Evolutionary conservation across 169 alveolate species (phyloP), one percentile per base, ranked within the genome.

Genomic region (Eimeria nieschulzi): DNA sequence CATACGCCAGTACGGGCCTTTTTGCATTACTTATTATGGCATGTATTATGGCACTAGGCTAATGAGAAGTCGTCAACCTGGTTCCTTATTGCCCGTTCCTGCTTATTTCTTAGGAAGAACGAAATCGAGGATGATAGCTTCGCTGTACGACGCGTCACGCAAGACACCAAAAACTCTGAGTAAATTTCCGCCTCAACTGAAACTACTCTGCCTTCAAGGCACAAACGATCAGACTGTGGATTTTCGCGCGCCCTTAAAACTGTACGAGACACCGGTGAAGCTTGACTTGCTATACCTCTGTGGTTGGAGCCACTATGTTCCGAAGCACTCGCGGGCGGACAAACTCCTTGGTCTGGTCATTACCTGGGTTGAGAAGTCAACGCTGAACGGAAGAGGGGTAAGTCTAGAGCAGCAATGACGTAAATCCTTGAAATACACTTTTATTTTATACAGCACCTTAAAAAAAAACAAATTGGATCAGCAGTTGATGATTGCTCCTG

Each of bases 241-340:
- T 63, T 59, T 70, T 26, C 61, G 70, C 63, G 84, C 86, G 7
- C 83, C 92, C 23, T 39, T 86, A 2, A 54, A 25, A 21, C 75
- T 86, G 23, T 63, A 79, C 75, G 68, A 86, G 55, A 33, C 86
- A 8, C 92, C 79, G 10, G 92, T 72, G 13, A 39, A 26, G 23
- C 86, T 86, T n/a, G 92, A 86, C 39, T 64, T 86, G 12, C 53
- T 86, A 51, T 86, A 86, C 25, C 76, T 86, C 5, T 70, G 85
- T n/a, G 92, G 92, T 3, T 86, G 92, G 92, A 72, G 86, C 23
- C 92, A 86, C 72, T 86, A 86, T 61, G 12, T 86, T 10, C 85
- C 92, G 17, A 86, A 86, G 70, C 79, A 86, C 33, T 70, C 59
- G 9, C 85, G 92, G 9, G 80, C 78, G 17, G 92, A 86, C 23